A percentile compares a stretch with the other conserved stretches of the same genome.
Conservation (phyloP, 2,329 filamentous ascomycete genomes). For the Nemania serpens region DNA sequence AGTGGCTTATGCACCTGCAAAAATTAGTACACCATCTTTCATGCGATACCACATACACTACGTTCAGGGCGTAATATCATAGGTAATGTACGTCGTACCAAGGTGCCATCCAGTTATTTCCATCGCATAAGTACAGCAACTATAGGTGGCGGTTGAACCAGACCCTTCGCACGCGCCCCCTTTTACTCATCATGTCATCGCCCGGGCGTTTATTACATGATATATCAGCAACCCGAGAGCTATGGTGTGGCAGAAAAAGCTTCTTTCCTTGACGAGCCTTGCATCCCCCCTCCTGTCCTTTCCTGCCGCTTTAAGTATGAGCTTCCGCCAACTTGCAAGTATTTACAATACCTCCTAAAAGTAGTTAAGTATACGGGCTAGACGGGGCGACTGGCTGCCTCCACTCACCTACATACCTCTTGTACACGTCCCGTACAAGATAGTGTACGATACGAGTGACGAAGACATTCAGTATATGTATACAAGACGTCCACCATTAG, state of each 20-base stretch:
- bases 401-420: not conserved
- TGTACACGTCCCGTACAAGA: no score
- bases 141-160: not conserved
- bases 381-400: no score
- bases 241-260: not conserved
- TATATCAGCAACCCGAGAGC: not conserved
- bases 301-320: not conserved
- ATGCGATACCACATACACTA: not conserved
- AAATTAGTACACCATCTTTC: not conserved
- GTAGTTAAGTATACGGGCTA: no score
- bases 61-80: no score
- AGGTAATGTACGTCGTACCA: no score
- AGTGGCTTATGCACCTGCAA: not conserved
- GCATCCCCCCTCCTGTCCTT: conserved; percentile 5
- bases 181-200: conserved; percentile 25
- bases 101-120: no score
- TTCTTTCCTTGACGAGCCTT: conserved; percentile 23
- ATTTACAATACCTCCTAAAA: not conserved
- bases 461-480: no score
- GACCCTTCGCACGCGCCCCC: not conserved
- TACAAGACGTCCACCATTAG: not conserved
- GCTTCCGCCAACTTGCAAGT: not conserved
- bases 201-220: conserved; percentile 4
- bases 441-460: no score
- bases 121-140: no score